A percentile compares a stretch with the other conserved stretches of the same genome.
These are phyloP conservation scores for Limtongia smithiae DNA, from an alignment of 805 yeast genomes.

Conservation along the genomic window DNA sequence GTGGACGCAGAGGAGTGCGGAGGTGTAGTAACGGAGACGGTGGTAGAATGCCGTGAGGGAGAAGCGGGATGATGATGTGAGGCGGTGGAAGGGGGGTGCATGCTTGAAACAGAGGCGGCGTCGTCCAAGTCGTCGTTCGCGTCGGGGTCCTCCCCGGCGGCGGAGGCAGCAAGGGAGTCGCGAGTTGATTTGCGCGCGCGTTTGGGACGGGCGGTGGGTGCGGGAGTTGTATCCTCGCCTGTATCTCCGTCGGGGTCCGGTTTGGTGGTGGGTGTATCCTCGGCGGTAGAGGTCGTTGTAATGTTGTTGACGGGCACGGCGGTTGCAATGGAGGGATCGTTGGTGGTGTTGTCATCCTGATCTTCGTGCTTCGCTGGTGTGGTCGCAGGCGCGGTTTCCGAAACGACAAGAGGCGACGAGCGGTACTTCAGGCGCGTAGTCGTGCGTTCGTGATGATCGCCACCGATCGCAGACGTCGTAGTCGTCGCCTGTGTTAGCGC, in stretches of 20 bases:
- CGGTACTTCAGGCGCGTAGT: not conserved
- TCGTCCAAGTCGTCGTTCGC: not conserved
- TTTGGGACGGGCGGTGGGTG: not conserved
- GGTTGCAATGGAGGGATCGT: too few species aligned
- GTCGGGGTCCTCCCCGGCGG: conserved; percentile 3
- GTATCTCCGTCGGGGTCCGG: too few species aligned
- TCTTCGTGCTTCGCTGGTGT: too few species aligned
- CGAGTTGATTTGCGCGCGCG: not conserved
- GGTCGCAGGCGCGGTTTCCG: too few species aligned
- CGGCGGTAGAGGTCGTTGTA: too few species aligned
- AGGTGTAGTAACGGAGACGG: conserved; percentile 1
- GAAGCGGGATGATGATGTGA: not conserved
- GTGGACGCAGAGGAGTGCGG: conserved; percentile 13
- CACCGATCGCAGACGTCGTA: not conserved
- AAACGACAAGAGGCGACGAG: not conserved
- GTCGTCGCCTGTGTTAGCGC: not conserved
- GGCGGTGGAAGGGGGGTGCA: not conserved
- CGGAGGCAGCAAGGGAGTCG: not conserved
- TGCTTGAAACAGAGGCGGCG: too few species aligned
- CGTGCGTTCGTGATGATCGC: not conserved
- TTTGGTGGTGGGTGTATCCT: too few species aligned
- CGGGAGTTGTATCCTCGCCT: too few species aligned
- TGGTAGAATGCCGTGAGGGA: not conserved
- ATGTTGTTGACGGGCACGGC: too few species aligned
- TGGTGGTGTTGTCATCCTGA: too few species aligned